A percentile compares a stretch with the other conserved stretches of the same genome.
Evolutionary conservation across 805 yeast species (phyloP).

Genomic region (Metschnikowia continentalis): DNA sequence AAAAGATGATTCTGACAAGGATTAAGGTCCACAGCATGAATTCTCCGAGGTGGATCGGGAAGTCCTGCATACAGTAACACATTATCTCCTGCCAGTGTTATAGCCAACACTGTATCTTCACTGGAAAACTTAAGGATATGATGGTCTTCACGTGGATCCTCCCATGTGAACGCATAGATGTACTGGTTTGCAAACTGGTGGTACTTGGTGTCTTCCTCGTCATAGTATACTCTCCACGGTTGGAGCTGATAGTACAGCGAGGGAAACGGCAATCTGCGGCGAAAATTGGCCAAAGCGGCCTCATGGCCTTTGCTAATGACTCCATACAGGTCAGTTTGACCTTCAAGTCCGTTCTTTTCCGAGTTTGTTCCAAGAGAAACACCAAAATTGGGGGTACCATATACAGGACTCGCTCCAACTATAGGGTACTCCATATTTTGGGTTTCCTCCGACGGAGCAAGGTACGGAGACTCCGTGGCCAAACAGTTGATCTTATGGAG

Average conservation of each 20-base stretch:
- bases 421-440: slow-evolving; percentile 19
- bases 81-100: slow-evolving; percentile 86
- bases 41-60: slow-evolving; percentile 67
- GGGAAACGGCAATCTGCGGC: slow-evolving; percentile 71
- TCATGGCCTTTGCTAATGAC: slow-evolving; percentile 64
- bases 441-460: slow-evolving; percentile 51
- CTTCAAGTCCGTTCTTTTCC: too few relatives aligned
- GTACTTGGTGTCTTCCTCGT: slow-evolving; percentile 63
- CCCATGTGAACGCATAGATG: slow-evolving; percentile 89
- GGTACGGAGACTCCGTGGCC: slow-evolving; percentile 79
- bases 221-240: slow-evolving; percentile 76
- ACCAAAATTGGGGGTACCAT: too few relatives aligned
- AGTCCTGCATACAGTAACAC: slow-evolving; percentile 68
- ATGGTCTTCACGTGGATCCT: slow-evolving; percentile 80
- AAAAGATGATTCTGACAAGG: slow-evolving; percentile 79
- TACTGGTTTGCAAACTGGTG: slow-evolving; percentile 73
- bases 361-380: too few relatives aligned
- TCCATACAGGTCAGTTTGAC: too few relatives aligned
- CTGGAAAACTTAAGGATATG: slow-evolving; percentile 56
- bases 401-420: slow-evolving; percentile 20
- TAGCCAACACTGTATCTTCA: slow-evolving; percentile 72
- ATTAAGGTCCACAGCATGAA: slow-evolving; percentile 82
- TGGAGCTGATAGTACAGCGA: slow-evolving; percentile 75
- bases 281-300: slow-evolving; percentile 61
- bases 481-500: slow-evolving; percentile 67